Evolutionary conservation across 163 green algal species (phyloP).

Genomic region (Chlamydomonas reinhardtii): DNA sequence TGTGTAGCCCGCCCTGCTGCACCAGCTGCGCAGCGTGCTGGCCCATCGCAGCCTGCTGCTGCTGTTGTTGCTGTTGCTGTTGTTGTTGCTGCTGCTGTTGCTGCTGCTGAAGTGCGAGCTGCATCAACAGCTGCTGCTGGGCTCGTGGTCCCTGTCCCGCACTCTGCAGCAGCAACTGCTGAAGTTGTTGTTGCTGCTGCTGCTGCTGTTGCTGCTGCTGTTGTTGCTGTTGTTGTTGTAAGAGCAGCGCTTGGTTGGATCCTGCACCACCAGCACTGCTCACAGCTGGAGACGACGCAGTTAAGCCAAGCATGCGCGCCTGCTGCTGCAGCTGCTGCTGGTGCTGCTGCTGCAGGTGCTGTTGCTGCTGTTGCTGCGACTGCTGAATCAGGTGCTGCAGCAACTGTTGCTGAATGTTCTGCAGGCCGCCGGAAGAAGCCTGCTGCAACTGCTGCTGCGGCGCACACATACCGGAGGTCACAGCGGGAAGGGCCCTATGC

Average conservation of each 20-base stretch:
- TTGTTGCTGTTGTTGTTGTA: not conserved
- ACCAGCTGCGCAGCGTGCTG: not conserved
- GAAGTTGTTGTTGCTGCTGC: conserved; percentile 2
- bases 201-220: conserved; percentile 7
- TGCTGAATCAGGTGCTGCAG: not conserved
- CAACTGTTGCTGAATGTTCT: not conserved
- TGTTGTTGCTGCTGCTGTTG: not conserved
- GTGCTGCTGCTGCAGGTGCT: not conserved
- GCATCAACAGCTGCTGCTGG: conserved; percentile 28
- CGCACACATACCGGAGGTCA: no score
- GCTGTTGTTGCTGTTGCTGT: not conserved
- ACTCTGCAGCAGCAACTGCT: conserved; percentile 31
- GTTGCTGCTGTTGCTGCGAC: not conserved
- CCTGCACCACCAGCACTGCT: no score
- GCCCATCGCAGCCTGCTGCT: no score
- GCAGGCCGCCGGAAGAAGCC: not conserved
- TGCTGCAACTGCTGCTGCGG: conserved; percentile 4
- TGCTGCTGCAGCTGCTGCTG: not conserved
- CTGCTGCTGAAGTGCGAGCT: conserved; percentile 16
- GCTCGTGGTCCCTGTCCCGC: conserved; percentile 6
- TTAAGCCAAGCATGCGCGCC: no score
- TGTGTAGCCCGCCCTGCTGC: not conserved
- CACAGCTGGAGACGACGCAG: no score
- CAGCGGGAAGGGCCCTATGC: no score
- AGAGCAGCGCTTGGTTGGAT: not conserved